Base-by-base conservation (phyloP, 2,329 filamentous ascomycete genomes). In the Raffaelea ambrosiae region DNA sequence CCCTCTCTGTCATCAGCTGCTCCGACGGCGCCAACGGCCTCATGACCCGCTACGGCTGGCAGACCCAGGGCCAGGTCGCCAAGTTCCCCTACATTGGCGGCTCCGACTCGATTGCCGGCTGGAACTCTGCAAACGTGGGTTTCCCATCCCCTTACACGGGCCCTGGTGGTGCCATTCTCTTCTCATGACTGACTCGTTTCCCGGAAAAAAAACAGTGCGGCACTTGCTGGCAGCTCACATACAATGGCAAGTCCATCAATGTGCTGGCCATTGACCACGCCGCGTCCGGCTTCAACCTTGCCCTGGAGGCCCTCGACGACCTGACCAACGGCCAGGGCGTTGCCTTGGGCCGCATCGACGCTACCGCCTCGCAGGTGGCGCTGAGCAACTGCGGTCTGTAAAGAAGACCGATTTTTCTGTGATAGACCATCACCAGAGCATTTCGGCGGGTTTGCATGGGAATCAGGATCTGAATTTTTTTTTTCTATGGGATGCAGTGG, bases 181-280 rank as follows among this genome's bases (percentile, higher is more conserved):
- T 29, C 26, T 29, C 7, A 29, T 29, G 13, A 7, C 26, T 29
- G 7, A 29, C 26, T 13, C 26, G 7, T n/a, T n/a, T n/a, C n/a
- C n/a, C 41, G 53, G 55, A 55, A 51, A 59, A 55, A 10, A 51
- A 52, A n/a, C 58, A 68, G 62, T 83, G 80, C 64, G 79, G 79
- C 44, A 71, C 68, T 26, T 83, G 80, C 70, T 83, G 74, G 70
- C 57, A 65, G 50, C 66, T 81, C 48, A 68, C 64, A 14, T 82
- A 73, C 62, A 65, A 70, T 38, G 71, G 71, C 52, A 66, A 61
- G 49, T 71, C 46, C 52, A 83, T 63, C 80, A 83, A 88, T 53
- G 95, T 95, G 46, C 73, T 96, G n/a, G 90, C 90, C 13, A 77
- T 95, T 16, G 95, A 95, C 65, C 95, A 97, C 63, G 94, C 90